Conservation (phyloP, 805 yeast genomes). For the Ogataea paradorogensis region DNA sequence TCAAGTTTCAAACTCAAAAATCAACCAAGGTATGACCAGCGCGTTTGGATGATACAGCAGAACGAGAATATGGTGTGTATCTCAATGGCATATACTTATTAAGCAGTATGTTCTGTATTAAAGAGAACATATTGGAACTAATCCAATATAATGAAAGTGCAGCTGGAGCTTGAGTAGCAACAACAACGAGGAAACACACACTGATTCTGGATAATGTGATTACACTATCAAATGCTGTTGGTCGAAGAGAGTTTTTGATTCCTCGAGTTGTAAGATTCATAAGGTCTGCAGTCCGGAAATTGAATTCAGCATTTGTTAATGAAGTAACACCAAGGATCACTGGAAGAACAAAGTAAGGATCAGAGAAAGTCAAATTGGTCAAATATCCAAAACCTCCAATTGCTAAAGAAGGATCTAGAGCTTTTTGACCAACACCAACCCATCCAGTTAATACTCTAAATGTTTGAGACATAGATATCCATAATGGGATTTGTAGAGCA, state of each 20-base stretch:
- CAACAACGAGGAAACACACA: slow-evolving; percentile 75
- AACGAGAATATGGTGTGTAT: slow-evolving; percentile 42
- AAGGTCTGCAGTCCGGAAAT: slow-evolving; percentile 58
- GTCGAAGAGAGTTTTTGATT: slow-evolving; percentile 43
- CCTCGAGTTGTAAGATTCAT: slow-evolving; percentile 42
- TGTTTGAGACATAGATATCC: slow-evolving; percentile 76
- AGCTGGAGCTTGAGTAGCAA: slow-evolving; percentile 82
- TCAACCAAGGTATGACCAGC: slow-evolving; percentile 5
- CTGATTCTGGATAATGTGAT: slow-evolving; percentile 72
- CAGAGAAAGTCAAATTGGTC: slow-evolving; percentile 54
- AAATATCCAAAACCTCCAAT: slow-evolving; percentile 61
- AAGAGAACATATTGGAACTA: slow-evolving; percentile 74
- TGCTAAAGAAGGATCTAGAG: slow-evolving; percentile 49
- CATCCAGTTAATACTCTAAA: slow-evolving; percentile 75
- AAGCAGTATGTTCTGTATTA: slow-evolving; percentile 68
- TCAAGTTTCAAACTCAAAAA: not conserved
- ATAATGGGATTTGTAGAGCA: slow-evolving; percentile 77
- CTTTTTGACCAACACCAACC: slow-evolving; percentile 39
- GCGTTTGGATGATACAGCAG: slow-evolving; percentile 3
- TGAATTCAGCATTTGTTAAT: slow-evolving; percentile 80
- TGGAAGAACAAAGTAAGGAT: slow-evolving; percentile 67
- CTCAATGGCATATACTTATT: slow-evolving; percentile 63
- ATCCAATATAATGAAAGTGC: slow-evolving; percentile 88
- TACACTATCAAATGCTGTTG: slow-evolving; percentile 60
- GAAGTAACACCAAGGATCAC: slow-evolving; percentile 66